phyloP scores from a whole-genome alignment of 2,329 filamentous ascomycete species.

The Colletotrichum sp. region DNA sequence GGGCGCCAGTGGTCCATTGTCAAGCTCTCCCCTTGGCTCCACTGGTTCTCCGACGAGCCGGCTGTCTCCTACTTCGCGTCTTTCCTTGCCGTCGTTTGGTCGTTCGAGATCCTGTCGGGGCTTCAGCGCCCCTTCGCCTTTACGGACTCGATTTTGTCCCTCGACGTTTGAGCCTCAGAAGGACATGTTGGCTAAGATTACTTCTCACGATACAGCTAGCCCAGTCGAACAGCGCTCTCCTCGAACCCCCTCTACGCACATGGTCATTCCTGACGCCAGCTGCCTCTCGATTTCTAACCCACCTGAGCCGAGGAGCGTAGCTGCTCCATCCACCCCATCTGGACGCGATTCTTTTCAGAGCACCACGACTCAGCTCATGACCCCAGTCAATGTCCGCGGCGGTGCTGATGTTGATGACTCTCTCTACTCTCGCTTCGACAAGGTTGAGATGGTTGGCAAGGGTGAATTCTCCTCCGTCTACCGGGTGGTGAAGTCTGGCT shows the following conservation, averaged over 20 bases:
- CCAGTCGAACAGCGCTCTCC: constrained; percentile 70
- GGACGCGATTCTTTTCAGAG: constrained; percentile 57
- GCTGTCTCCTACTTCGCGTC: constrained; percentile 34
- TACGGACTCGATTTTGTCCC: constrained; percentile 30
- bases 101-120: constrained; percentile 33
- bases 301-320: constrained; percentile 36
- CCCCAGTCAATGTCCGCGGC: constrained; percentile 72
- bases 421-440: constrained; percentile 78
- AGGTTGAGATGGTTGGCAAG: constrained; percentile 79
- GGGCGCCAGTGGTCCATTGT: not conserved
- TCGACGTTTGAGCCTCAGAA: constrained; percentile 34
- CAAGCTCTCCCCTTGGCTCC: constrained; percentile 25
- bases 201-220: constrained; percentile 60
- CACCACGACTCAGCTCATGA: constrained; percentile 61
- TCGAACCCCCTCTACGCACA: constrained; percentile 78
- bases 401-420: constrained; percentile 75
- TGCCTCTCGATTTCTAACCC: constrained; percentile 80
- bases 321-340: constrained; percentile 76
- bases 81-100: constrained; percentile 44
- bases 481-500: constrained; percentile 63
- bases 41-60: constrained; percentile 36
- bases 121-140: constrained; percentile 39
- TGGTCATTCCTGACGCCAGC: constrained; percentile 81
- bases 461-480: constrained; percentile 96
- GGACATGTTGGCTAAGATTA: constrained; percentile 58